These are phyloP conservation scores for Rhizopus delemar DNA, from an alignment of 371 early-diverging fungal species.

Conservation along the genomic window DNA sequence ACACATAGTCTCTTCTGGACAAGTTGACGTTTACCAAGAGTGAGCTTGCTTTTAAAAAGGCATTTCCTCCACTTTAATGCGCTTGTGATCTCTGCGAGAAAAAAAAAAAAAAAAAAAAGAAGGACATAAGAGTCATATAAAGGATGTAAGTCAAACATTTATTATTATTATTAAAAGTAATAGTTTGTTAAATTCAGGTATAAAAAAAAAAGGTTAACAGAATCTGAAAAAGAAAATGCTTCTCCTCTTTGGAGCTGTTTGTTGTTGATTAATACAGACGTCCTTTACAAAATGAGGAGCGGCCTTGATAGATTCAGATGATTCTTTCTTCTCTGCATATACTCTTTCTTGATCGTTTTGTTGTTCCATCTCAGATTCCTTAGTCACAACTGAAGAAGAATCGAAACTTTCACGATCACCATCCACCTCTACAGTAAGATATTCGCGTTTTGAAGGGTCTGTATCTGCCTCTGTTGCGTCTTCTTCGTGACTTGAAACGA, in stretches of 20 bases:
- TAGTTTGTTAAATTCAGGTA: no score
- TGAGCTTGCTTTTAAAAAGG: no score
- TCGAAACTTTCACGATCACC: neutral
- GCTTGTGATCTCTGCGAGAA: no score
- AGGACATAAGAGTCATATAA: no score
- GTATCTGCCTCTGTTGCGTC: neutral
- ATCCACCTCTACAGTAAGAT: neutral
- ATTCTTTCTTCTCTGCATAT: neutral
- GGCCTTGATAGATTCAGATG: neutral
- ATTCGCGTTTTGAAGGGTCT: neutral
- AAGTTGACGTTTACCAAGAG: no score
- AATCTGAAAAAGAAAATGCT: constrained; percentile 3
- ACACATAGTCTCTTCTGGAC: no score
- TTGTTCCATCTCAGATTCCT: neutral
- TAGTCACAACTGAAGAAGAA: neutral
- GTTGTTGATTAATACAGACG: neutral
- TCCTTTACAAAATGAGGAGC: neutral
- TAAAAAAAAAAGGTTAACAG: neutral
- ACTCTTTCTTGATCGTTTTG: neutral
- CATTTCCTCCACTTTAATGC: no score
- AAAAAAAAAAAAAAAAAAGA: no score
- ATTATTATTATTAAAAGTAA: no score
- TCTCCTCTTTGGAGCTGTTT: neutral
- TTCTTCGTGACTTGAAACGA: neutral
- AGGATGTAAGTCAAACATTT: no score